Conservation (phyloP, 352 stramenopile species). For the Hyaloperonospora brassicae region DNA sequence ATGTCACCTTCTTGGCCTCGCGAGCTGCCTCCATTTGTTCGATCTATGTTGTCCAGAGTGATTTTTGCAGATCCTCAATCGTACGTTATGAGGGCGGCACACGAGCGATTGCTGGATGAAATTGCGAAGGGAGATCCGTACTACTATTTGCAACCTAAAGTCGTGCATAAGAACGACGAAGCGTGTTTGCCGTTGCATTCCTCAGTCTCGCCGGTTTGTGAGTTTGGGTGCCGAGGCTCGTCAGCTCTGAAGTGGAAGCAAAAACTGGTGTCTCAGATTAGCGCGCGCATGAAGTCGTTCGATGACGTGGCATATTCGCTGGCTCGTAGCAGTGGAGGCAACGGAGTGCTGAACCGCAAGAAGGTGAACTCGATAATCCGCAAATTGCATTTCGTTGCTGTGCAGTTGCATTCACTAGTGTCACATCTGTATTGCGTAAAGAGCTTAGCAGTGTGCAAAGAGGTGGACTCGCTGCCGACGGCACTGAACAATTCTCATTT, state of each 20-base stretch:
- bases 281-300: conserved; percentile 74
- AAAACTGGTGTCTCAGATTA: conserved; percentile 69
- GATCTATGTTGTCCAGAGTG: conserved; percentile 36
- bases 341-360: conserved; percentile 62
- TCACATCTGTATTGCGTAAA: conserved; percentile 65
- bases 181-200: conserved; percentile 10
- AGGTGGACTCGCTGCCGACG: conserved; percentile 46
- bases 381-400: conserved; percentile 67
- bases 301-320: conserved; percentile 67
- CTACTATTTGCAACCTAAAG: conserved; percentile 51
- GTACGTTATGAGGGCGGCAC: conserved; percentile 56
- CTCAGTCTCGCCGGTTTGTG: conserved; percentile 20
- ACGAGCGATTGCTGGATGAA: conserved; percentile 53
- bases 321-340: conserved; percentile 42
- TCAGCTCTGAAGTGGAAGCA: conserved; percentile 56
- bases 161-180: conserved; percentile 10
- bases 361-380: conserved; percentile 80
- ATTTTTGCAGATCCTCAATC: conserved; percentile 41
- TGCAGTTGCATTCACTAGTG: conserved; percentile 65
- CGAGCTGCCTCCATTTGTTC: conserved; percentile 29
- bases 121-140: conserved; percentile 64
- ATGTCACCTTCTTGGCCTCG: conserved; percentile 15
- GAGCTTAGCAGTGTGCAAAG: conserved; percentile 37
- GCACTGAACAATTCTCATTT: conserved; percentile 67
- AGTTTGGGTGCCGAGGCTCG: conserved; percentile 44